A percentile compares a stretch with the other conserved stretches of the same genome.
Conservation (phyloP, 2,329 filamentous ascomycete genomes). For the Penicillium sp. region DNA sequence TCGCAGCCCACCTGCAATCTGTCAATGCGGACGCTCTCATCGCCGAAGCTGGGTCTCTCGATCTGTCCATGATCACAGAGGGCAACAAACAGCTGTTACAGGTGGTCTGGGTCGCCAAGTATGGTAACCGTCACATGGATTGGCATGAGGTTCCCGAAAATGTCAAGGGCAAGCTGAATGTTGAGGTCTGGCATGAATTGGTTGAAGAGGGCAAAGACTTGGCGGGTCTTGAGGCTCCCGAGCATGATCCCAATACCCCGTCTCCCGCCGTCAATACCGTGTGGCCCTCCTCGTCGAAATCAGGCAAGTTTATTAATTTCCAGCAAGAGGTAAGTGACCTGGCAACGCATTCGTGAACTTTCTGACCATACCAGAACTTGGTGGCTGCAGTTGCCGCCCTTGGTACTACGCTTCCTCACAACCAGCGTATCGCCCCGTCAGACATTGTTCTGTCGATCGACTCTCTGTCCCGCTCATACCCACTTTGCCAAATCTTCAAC, state of each 20-base stretch:
- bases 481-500: slow-evolving; percentile 70
- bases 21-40: slow-evolving; percentile 75
- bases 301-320: slow-evolving; percentile 72
- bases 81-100: slow-evolving; percentile 66
- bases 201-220: slow-evolving; percentile 61
- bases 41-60: slow-evolving; percentile 78
- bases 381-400: slow-evolving; percentile 78
- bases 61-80: slow-evolving; percentile 66
- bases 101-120: slow-evolving; percentile 87
- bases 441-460: slow-evolving; percentile 85
- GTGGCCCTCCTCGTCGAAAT: slow-evolving; percentile 37
- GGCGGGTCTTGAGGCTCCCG: slow-evolving; percentile 59
- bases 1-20: slow-evolving; percentile 66
- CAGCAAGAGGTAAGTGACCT: slow-evolving; percentile 53
- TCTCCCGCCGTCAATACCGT: slow-evolving; percentile 44
- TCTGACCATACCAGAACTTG: slow-evolving; percentile 57
- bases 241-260: slow-evolving; percentile 50
- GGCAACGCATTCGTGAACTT: background rate
- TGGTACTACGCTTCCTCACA: slow-evolving; percentile 66
- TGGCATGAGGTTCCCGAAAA: slow-evolving; percentile 85
- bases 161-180: slow-evolving; percentile 66
- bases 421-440: slow-evolving; percentile 63
- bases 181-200: slow-evolving; percentile 90
- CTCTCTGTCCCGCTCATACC: slow-evolving; percentile 70
- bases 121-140: slow-evolving; percentile 85